Evolutionary conservation across 2,329 filamentous ascomycete species (phyloP), one percentile per base, ranked within the genome.

Genomic region (Ophidiomyces ophidiicola): DNA sequence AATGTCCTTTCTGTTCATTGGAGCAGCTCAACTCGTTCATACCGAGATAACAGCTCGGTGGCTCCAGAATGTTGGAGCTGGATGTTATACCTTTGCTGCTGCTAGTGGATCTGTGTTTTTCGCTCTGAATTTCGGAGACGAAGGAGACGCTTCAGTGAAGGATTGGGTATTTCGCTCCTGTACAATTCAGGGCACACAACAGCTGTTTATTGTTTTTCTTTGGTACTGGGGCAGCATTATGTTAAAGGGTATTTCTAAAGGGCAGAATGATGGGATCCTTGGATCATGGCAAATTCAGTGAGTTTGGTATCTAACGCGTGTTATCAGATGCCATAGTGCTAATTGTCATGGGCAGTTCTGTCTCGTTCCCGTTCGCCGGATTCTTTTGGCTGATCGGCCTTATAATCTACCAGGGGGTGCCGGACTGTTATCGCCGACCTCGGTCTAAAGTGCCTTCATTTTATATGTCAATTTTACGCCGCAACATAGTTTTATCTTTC

Each of bases 401-500:
- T 3, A 48, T 75, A 2, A 61, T 79, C 26, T 76, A 66, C 57
- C 55, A 73, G 21, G 76, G 76, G n/a, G 64, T 81, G 6, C 77
- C 77, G 4, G 71, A 72, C 46, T 80, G 76, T 59, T 81, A 81
- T 58, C 74, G 73, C 32, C 74, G 78, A 51, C 61, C 66, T 10
- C 77, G 77, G 0, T 76, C 76, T 44, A 69, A 68, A 32, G 71
- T 80, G 1, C 77, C 77, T 0, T 74, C 71, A 12, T 80, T 81
- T 62, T 80, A 80, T 58, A 67, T 62, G 38, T 72, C 74, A 2
- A 63, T 80, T 5, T 63, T 71, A 45, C 66, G 74, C 32, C 70
- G 77, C 43, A 78, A 78, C 57, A 74, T 80, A 44, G 69, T 80
- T 31, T 62, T 77, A 8, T 80, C 76, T 76, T 80, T 78, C 60